Evolutionary conservation across 2,329 filamentous ascomycete genomes (phyloP).

Genomic region (Penicillium sp.): DNA sequence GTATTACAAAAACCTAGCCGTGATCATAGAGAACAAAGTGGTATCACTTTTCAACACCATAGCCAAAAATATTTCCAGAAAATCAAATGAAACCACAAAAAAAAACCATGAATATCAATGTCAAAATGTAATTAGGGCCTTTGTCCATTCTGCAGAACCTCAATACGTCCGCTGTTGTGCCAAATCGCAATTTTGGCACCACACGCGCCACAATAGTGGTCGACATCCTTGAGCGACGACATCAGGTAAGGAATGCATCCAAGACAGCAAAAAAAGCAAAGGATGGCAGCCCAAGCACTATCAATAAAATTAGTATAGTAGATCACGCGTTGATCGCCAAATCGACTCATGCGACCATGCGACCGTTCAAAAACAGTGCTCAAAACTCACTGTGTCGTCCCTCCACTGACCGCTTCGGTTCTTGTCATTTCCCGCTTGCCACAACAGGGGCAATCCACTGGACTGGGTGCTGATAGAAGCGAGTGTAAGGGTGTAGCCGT

Average conservation of each 20-base stretch:
- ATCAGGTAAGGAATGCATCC: conserved; percentile 52
- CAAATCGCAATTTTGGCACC: conserved; percentile 47
- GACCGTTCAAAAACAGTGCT: not conserved
- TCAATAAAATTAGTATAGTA: not conserved
- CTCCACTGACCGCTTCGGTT: conserved; percentile 20
- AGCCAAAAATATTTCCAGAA: not conserved
- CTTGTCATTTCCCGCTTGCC: conserved; percentile 37
- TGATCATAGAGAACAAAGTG: conserved; percentile 12
- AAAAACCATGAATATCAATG: not conserved
- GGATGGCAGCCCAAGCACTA: conserved; percentile 47
- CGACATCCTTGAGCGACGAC: conserved; percentile 48
- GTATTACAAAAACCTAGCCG: not conserved
- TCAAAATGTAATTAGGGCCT: not conserved
- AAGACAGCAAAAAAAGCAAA: conserved; percentile 45
- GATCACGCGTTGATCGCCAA: not conserved
- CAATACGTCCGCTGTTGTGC: conserved; percentile 49
- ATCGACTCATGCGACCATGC: not conserved
- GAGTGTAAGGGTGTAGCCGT: conserved; percentile 25
- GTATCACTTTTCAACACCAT: conserved; percentile 11
- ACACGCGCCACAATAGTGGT: conserved; percentile 50
- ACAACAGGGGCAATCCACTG: conserved; percentile 50
- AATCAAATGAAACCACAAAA: not conserved
- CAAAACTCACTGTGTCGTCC: conserved; percentile 31
- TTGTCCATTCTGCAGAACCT: conserved; percentile 36
- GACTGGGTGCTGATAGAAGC: conserved; percentile 35